A percentile compares a stretch with the other conserved stretches of the same genome.
These are phyloP conservation scores for Puccinellia tenuiflora DNA, from an alignment of 176 grass and related monocot species.

Conservation along the genomic window DNA sequence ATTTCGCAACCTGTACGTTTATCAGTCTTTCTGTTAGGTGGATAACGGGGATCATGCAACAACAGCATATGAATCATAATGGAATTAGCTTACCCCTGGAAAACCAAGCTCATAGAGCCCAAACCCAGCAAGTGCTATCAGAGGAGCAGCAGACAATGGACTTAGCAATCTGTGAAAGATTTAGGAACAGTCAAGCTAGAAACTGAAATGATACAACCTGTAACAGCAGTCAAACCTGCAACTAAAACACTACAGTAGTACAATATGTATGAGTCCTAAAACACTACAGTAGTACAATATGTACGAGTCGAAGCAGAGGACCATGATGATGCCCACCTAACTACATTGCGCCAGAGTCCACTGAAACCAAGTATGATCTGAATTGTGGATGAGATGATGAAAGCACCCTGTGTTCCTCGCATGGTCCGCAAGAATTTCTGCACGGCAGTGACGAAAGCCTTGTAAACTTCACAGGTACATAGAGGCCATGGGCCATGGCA, in stretches of 20 bases:
- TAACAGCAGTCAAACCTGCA: background rate
- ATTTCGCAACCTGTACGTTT: slow-evolving; percentile 73
- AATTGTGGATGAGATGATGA: slow-evolving; percentile 67
- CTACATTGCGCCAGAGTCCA: slow-evolving; percentile 89
- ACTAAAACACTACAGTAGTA: background rate
- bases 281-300: background rate
- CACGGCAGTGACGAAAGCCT: background rate
- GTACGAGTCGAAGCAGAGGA: background rate
- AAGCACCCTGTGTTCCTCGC: slow-evolving; percentile 77
- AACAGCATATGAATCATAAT: background rate
- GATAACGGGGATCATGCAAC: background rate
- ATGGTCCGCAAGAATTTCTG: slow-evolving; percentile 89
- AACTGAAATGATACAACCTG: background rate
- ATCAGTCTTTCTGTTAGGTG: background rate
- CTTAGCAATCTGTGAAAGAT: slow-evolving; percentile 52
- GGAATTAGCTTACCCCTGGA: slow-evolving; percentile 52
- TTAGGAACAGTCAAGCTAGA: background rate
- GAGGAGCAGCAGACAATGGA: slow-evolving; percentile 77
- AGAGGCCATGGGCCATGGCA: background rate
- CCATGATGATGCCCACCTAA: slow-evolving; percentile 38
- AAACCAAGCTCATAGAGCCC: slow-evolving; percentile 94
- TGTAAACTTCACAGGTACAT: background rate
- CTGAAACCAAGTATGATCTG: slow-evolving; percentile 95
- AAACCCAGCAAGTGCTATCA: slow-evolving; percentile 71
- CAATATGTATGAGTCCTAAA: background rate